Evolutionary conservation across 768 basidiomycete species (phyloP).

Genomic region (Hypholoma sublateritium): DNA sequence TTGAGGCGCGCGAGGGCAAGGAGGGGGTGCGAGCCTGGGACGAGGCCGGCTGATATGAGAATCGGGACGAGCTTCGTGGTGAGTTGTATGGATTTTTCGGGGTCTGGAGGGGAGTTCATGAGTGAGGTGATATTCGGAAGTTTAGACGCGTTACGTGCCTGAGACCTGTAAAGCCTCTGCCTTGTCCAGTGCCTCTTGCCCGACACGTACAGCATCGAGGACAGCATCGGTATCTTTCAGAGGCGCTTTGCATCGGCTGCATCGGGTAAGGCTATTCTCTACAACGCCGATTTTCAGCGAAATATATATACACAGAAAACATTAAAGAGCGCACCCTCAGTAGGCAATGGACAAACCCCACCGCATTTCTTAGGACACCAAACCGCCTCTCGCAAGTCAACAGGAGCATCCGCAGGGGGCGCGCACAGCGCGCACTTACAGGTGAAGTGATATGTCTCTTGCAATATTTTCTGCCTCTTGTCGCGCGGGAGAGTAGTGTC

Average conservation of each 20-base stretch:
- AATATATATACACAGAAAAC: background rate
- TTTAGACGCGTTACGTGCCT: conserved; percentile 37
- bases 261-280: conserved; percentile 53
- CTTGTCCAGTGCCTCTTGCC: conserved; percentile 75
- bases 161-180: conserved; percentile 60
- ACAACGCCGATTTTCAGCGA: background rate
- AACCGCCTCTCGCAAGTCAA: conserved; percentile 70
- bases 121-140: background rate
- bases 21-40: conserved; percentile 74
- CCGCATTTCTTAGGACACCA: conserved; percentile 72
- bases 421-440: conserved; percentile 70
- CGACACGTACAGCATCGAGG: conserved; percentile 64
- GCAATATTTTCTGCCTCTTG: conserved; percentile 54
- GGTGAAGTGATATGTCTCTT: conserved; percentile 75
- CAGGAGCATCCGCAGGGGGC: conserved; percentile 8
- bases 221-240: conserved; percentile 52
- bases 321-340: conserved; percentile 49
- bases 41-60: conserved; percentile 55
- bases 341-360: conserved; percentile 58
- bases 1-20: conserved; percentile 74
- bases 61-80: conserved; percentile 68
- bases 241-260: conserved; percentile 51
- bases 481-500: conserved; percentile 73
- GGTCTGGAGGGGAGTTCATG: conserved; percentile 40
- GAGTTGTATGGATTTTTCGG: conserved; percentile 53